A percentile compares a stretch with the other conserved stretches of the same genome.
Conservation (phyloP, 495 filamentous ascomycete genomes). For the Penicillium waksmanii region DNA sequence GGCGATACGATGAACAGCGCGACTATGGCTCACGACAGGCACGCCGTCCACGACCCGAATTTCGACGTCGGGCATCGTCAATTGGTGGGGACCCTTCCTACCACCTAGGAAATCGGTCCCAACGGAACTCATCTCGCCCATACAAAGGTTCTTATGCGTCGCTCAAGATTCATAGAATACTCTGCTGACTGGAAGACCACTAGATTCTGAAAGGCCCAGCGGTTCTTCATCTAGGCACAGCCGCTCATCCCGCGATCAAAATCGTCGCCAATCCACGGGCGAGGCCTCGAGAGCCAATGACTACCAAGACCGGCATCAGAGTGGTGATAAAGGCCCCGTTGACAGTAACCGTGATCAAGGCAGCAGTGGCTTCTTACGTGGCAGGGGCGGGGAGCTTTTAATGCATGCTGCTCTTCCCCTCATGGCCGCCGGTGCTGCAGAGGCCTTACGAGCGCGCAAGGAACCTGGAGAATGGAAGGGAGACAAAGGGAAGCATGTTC, state of each 20-base stretch:
- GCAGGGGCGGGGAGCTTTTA: constrained; percentile 4
- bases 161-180: neutral
- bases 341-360: neutral
- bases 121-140: constrained; percentile 1
- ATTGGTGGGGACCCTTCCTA: constrained; percentile 8
- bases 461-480: constrained; percentile 13
- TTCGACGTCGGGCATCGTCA: constrained; percentile 14
- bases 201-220: constrained; percentile 10
- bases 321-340: neutral
- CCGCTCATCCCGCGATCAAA: constrained; percentile 10
- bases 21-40: constrained; percentile 8
- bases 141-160: constrained; percentile 4
- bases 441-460: constrained; percentile 12
- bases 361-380: neutral
- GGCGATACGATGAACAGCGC: neutral
- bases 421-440: constrained; percentile 12
- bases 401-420: constrained; percentile 13
- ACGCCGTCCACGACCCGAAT: constrained; percentile 14
- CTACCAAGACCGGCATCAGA: neutral
- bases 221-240: neutral
- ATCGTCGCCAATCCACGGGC: constrained; percentile 5
- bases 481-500: constrained; percentile 11
- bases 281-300: neutral
- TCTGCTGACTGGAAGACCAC: constrained; percentile 1
- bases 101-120: constrained; percentile 6